Percentiles rank a stretch among this genome's conserved stretches.
phyloP scores from a whole-genome alignment of 345 rosid genomes.

The Citrus glauca region DNA sequence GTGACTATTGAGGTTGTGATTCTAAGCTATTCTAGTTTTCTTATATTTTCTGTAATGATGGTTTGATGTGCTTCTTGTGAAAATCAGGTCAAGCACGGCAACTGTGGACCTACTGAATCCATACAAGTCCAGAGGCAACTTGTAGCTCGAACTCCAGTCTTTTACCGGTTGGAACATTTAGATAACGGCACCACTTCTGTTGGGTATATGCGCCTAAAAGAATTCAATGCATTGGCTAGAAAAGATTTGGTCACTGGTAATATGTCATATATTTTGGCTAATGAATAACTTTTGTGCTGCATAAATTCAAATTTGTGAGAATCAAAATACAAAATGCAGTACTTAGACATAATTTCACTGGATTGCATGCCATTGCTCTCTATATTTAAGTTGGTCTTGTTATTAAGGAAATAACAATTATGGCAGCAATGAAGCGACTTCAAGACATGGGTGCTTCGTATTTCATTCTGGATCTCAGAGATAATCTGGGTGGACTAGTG shows the following conservation, averaged over 20 bases:
- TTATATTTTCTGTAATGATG: not conserved
- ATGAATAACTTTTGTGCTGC: not conserved
- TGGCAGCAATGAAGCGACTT: slow-evolving; percentile 84
- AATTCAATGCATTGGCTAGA: slow-evolving; percentile 90
- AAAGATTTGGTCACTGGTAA: slow-evolving; percentile 91
- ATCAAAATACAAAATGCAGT: not conserved
- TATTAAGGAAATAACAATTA: slow-evolving; percentile 2
- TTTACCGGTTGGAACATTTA: slow-evolving; percentile 73
- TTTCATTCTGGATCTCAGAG: slow-evolving; percentile 90
- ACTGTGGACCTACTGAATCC: slow-evolving; percentile 71
- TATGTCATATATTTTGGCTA: slow-evolving; percentile 3
- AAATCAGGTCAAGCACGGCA: slow-evolving; percentile 84
- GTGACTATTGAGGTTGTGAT: slow-evolving; percentile 72
- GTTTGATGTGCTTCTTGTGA: not conserved
- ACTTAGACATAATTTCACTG: not conserved
- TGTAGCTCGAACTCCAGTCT: slow-evolving; percentile 80
- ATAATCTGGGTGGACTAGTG: slow-evolving; percentile 95
- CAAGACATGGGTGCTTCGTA: slow-evolving; percentile 84
- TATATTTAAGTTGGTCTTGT: not conserved
- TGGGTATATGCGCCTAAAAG: slow-evolving; percentile 84
- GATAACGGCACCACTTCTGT: slow-evolving; percentile 56
- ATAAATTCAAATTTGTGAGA: not conserved
- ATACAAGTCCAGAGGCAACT: slow-evolving; percentile 77
- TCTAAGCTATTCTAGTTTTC: not conserved
- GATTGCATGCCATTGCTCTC: not conserved